A percentile compares a stretch with the other conserved stretches of the same genome.
Evolutionary conservation across 306 rosid species (phyloP).

Genomic region (Quercus cerris): DNA sequence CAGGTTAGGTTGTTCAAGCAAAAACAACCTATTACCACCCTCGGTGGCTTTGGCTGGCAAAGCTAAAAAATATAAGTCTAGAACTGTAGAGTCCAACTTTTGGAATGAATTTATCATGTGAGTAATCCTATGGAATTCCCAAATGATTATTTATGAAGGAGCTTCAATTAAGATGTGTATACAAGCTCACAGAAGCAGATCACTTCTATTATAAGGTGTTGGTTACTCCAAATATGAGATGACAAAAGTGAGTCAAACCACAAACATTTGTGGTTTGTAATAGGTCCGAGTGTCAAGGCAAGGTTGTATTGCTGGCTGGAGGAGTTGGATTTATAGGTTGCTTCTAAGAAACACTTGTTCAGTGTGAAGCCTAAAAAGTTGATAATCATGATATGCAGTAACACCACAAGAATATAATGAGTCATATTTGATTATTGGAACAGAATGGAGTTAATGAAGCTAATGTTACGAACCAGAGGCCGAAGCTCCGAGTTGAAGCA

Average conservation of each 20-base stretch:
- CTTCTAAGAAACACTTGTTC: neutral
- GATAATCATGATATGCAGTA: neutral
- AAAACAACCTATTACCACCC: no score
- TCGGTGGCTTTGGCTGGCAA: no score
- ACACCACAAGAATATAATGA: neutral
- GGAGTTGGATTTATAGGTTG: neutral
- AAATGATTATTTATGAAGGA: neutral
- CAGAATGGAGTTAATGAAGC: neutral
- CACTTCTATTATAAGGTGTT: neutral
- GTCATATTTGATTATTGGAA: neutral
- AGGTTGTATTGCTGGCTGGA: neutral
- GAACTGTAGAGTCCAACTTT: no score
- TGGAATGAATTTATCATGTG: slow-evolving; percentile 4
- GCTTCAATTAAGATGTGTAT: neutral
- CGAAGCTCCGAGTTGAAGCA: slow-evolving; percentile 11
- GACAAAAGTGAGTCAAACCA: neutral
- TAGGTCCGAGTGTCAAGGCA: no score
- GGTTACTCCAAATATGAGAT: neutral
- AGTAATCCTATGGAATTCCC: neutral
- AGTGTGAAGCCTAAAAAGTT: neutral
- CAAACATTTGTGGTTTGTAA: no score
- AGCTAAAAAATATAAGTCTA: no score
- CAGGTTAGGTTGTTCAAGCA: neutral
- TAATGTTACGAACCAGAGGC: slow-evolving; percentile 17
- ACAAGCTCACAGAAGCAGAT: neutral